Conservation (phyloP, 352 stramenopile species). For the Phytophthora pistaciae region DNA sequence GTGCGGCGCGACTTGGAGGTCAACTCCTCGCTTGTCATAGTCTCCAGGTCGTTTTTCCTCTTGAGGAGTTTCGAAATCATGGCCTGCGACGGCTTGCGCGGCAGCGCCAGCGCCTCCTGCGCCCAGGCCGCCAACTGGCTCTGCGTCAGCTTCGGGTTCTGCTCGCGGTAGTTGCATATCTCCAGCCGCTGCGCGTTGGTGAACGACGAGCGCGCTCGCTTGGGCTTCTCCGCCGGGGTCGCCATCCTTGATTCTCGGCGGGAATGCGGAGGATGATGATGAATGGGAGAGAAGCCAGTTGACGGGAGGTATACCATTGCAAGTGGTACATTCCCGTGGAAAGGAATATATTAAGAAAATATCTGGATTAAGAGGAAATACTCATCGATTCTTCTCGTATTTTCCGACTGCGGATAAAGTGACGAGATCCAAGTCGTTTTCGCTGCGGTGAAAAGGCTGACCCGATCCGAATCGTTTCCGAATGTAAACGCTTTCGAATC, state of each 20-base stretch:
- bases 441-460: too few relatives aligned
- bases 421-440: too few relatives aligned
- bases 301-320: neutral
- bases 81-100: conserved; percentile 37
- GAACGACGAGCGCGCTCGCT: conserved; percentile 26
- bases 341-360: neutral
- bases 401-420: too few relatives aligned
- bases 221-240: neutral
- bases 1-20: conserved; percentile 30
- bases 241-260: conserved; percentile 12
- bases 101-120: conserved; percentile 26
- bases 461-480: too few relatives aligned
- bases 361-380: too few relatives aligned
- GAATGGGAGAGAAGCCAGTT: neutral
- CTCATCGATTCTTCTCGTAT: too few relatives aligned
- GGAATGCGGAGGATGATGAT: conserved; percentile 4
- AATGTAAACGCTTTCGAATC: too few relatives aligned
- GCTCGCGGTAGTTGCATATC: conserved; percentile 31
- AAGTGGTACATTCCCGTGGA: neutral
- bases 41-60: conserved; percentile 33
- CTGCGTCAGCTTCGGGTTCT: conserved; percentile 36
- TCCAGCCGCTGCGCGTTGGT: conserved; percentile 42
- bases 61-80: conserved; percentile 50
- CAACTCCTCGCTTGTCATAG: conserved; percentile 34
- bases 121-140: conserved; percentile 32